phyloP scores from a whole-genome alignment of 2,329 filamentous ascomycete genomes.

The Epichloe scottii region DNA sequence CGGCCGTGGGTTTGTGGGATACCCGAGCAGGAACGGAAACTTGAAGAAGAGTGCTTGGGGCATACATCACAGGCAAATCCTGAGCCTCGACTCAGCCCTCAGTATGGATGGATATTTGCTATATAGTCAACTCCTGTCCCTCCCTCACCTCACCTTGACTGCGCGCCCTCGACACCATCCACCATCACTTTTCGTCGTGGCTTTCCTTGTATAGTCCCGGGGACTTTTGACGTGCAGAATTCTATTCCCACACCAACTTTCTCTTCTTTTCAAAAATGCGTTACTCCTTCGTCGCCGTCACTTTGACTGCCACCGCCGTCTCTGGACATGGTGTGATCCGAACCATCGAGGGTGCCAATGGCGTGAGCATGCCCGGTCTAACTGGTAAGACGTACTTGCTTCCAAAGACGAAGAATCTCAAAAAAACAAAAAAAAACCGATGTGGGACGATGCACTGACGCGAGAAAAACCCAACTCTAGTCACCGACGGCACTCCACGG shows the following conservation, averaged over 20 bases:
- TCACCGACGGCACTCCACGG: constrained; percentile 5
- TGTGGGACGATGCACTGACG: neutral
- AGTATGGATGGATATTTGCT: neutral
- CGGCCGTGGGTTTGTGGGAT: too few relatives aligned
- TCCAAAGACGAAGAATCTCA: too few relatives aligned
- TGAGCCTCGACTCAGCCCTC: neutral
- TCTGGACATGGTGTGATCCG: constrained; percentile 4
- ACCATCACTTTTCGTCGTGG: neutral
- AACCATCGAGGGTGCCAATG: constrained; percentile 1
- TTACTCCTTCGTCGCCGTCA: constrained; percentile 14
- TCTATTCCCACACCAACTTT: too few relatives aligned
- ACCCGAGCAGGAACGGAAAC: too few relatives aligned
- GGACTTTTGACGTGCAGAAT: neutral
- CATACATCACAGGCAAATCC: neutral
- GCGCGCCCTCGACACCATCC: neutral
- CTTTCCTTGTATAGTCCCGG: constrained; percentile 1
- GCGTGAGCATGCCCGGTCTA: constrained; percentile 2
- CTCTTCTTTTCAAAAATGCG: constrained; percentile 14
- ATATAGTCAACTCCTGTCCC: neutral
- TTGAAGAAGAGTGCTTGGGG: neutral
- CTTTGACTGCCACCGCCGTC: constrained; percentile 17
- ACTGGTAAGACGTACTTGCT: constrained; percentile 9
- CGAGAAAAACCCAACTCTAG: neutral
- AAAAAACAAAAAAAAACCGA: too few relatives aligned
- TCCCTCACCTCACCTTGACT: neutral